A percentile compares a stretch with the other conserved stretches of the same genome.
Conservation (phyloP, 139 green algal species). For the Chlorella sp. region DNA sequence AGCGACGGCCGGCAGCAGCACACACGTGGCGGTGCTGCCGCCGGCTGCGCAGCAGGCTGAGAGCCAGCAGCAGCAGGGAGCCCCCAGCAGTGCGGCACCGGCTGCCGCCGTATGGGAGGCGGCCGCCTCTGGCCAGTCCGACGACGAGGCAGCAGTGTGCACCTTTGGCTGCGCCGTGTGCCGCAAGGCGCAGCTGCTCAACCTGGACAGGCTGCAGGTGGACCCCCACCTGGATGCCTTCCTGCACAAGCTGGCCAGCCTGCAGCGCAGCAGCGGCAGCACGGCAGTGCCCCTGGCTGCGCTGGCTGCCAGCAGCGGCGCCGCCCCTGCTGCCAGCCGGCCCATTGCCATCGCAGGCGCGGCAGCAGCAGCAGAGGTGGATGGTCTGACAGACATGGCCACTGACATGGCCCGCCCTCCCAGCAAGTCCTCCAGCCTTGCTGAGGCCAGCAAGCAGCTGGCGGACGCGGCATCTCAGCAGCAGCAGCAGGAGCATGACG, state of each 20-base stretch:
- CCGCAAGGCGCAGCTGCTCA: slow-evolving; percentile 73
- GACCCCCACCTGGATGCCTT: slow-evolving; percentile 73
- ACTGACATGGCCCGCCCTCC: neutral
- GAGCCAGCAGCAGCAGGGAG: slow-evolving; percentile 10
- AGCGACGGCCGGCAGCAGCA: neutral
- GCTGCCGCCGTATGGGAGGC: slow-evolving; percentile 13
- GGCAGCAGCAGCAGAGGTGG: neutral
- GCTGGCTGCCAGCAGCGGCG: neutral
- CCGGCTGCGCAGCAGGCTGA: neutral
- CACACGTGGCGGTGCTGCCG: neutral
- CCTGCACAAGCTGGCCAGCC: slow-evolving; percentile 60
- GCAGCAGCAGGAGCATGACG: neutral
- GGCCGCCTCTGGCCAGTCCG: neutral
- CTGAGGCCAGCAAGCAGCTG: slow-evolving; percentile 3
- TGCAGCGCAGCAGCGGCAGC: slow-evolving; percentile 16
- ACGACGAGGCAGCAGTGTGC: slow-evolving; percentile 29
- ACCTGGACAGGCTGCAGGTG: slow-evolving; percentile 79
- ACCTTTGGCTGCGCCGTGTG: slow-evolving; percentile 79
- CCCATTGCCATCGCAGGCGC: slow-evolving; percentile 1
- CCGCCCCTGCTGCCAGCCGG: neutral
- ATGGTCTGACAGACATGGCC: neutral
- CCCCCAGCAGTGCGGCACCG: neutral
- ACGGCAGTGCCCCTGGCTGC: neutral
- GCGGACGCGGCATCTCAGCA: neutral
- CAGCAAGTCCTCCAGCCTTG: neutral